Evolutionary conservation across 2,329 filamentous ascomycete species (phyloP), one percentile per base, ranked within the genome.

Genomic region (Exophiala spinifera): DNA sequence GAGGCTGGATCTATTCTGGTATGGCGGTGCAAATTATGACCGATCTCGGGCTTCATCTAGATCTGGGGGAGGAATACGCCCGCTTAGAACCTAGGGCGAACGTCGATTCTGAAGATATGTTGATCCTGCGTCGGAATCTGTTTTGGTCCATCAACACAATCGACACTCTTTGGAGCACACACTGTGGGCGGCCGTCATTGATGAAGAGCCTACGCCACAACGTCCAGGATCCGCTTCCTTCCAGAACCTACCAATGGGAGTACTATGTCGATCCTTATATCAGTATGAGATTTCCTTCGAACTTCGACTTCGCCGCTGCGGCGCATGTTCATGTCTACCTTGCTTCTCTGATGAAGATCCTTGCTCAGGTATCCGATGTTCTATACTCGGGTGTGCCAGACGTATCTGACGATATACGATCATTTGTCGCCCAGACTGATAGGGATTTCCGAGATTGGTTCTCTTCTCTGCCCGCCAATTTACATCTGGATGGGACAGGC

Each of bases 11-110:
- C 1, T 77, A 75, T 51, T 20, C 46, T 71, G 71, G 72, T 15
- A 75, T 76, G 74, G 72, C 73, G 1, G 74, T 74, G 67, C 66
- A 74, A 40, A 66, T 76, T 36, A 69, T 72, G n/a, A 73, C 75
- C 39, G 72, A 76, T 49, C 68, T 77, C 36, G 74, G 72, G 70
- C 56, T 68, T 59, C 48, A 74, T 47, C 3, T 73, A 66, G 23
- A 72, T 36, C 8, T 63, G 58, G 1, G 71, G 70, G 1, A 67
- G 65, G 20, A 69, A 33, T 49, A 49, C 17, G 19, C 44, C 25
- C 51, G 36, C 5, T 28, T 54, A n/a, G 51, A 43, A 13, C 14
- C 19, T 45, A 19, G 45, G 15, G 23, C 7, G 3, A 15, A 33
- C 13, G 13, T 14, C 20, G 20, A 17, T 13, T 33, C 21, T 14